phyloP scores from a whole-genome alignment of 179 eudicot species.

The Gypsophila paniculata region DNA sequence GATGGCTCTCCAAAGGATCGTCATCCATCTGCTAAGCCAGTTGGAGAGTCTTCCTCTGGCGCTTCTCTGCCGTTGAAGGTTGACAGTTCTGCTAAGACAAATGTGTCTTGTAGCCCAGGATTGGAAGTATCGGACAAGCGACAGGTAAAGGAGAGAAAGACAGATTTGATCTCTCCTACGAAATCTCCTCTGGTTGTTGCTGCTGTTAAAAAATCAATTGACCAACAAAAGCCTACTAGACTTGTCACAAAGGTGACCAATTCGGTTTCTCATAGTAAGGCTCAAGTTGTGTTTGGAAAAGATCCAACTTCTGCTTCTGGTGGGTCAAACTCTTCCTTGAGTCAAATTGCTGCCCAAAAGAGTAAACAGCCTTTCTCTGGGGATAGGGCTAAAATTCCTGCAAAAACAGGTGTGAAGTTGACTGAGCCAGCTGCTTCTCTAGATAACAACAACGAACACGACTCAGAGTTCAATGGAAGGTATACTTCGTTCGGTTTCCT shows the following conservation, averaged over 20 bases:
- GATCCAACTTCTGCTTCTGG: conserved; percentile 32
- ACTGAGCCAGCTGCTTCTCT: conserved; percentile 30
- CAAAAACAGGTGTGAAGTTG: conserved; percentile 33
- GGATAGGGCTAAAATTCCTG: conserved; percentile 47
- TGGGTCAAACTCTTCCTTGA: conserved; percentile 32
- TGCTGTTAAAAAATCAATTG: conserved; percentile 35
- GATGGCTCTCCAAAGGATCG: conserved; percentile 31
- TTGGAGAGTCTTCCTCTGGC: conserved; percentile 25
- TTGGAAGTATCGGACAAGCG: conserved; percentile 31
- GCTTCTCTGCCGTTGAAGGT: conserved; percentile 33
- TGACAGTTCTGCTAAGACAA: conserved; percentile 35
- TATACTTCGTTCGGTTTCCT: conserved; percentile 22
- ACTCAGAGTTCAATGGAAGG: conserved; percentile 48
- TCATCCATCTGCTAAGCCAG: conserved; percentile 22
- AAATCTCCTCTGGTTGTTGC: conserved; percentile 40
- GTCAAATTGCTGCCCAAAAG: conserved; percentile 38
- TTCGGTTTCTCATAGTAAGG: conserved; percentile 36
- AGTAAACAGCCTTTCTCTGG: conserved; percentile 40
- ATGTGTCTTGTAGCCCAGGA: conserved; percentile 34
- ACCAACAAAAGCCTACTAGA: conserved; percentile 36
- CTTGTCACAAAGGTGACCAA: conserved; percentile 32
- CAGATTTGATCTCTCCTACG: conserved; percentile 38
- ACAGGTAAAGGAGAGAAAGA: conserved; percentile 32
- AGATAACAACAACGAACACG: conserved; percentile 35
- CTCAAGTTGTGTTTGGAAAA: conserved; percentile 35